Conservation (phyloP, 306 rosid genomes). For the Fragaria nilgerrensis region DNA sequence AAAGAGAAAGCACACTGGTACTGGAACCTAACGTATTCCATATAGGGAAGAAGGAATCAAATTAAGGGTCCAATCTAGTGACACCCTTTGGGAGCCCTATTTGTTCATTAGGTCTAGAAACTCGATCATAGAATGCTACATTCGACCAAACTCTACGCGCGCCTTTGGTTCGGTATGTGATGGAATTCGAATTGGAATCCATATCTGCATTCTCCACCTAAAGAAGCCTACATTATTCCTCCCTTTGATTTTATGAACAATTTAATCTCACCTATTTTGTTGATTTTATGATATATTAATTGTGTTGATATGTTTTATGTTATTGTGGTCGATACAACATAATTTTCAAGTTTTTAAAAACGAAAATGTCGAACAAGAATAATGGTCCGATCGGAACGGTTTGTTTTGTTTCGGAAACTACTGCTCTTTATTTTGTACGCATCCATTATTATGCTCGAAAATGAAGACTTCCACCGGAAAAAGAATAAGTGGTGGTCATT, state of each 20-base stretch:
- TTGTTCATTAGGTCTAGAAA: neutral
- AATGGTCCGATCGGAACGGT: neutral
- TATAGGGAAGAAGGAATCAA: neutral
- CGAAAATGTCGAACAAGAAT: neutral
- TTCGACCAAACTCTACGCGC: constrained; percentile 24
- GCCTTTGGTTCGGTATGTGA: neutral
- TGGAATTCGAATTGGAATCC: neutral
- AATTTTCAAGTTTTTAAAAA: neutral
- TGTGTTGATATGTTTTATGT: no score
- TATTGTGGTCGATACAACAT: neutral
- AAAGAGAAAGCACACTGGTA: neutral
- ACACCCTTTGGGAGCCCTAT: neutral
- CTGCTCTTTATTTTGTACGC: neutral
- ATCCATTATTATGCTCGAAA: neutral
- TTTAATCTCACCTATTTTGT: neutral
- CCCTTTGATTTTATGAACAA: neutral
- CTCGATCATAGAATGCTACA: neutral
- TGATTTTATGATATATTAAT: neutral
- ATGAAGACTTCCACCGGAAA: neutral
- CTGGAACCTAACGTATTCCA: constrained; percentile 4
- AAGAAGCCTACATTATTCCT: neutral
- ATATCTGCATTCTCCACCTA: neutral
- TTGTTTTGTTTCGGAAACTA: neutral
- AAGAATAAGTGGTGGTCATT: neutral
- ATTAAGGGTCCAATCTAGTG: neutral